Base-by-base conservation (phyloP, 208 protist species). In the Trypanosoma cruzi region DNA sequence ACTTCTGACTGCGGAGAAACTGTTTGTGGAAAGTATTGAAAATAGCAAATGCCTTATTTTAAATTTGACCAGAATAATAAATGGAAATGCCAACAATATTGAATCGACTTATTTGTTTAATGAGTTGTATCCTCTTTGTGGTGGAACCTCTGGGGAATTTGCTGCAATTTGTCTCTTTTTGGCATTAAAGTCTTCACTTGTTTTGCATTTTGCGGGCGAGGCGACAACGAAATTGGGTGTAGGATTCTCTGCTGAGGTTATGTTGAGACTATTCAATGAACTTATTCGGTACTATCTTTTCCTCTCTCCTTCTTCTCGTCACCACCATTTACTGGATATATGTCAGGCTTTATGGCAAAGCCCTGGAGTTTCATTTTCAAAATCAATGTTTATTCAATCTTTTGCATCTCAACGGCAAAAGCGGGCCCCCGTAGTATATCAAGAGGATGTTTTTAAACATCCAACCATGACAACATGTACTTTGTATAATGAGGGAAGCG, bases 161-260 rank as follows among this genome's bases (percentile, higher is more conserved):
- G 71, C 71, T n/a, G 63, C 64, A 16, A 63, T 71, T 53, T 60
- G 48, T 55, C 22, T 76, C 31, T 76, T 76, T 65, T 53, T 40
- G 4, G 55, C 63, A 28, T 44, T 76, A 13, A 76, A 66, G 52
- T 52, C 18, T 31, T 28, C 52, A 31, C 40, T 71, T 22, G 58
- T 8, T 52, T 1, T n/a, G 10, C 68, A 66, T 56, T 70, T 63
- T 59, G 69, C 54, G 20, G 16, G n/a, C 0, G 55, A 56, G 36
- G 37, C 64, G 4, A 67, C 52, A 31, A 65, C 71, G 46, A 68
- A 32, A 28, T 1, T 7, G 0, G 28, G 24, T 5, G 32, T 64
- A 24, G 71, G 70, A 24, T 26, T 60, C 16, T 68, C 63, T 50
- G 42, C 63, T 61, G 48, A 68, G 10, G 40, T 70, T 18, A 70